Evolutionary conservation across 768 basidiomycete genomes (phyloP), one percentile per base, ranked within the genome.

Genomic region (Mycena maculata): DNA sequence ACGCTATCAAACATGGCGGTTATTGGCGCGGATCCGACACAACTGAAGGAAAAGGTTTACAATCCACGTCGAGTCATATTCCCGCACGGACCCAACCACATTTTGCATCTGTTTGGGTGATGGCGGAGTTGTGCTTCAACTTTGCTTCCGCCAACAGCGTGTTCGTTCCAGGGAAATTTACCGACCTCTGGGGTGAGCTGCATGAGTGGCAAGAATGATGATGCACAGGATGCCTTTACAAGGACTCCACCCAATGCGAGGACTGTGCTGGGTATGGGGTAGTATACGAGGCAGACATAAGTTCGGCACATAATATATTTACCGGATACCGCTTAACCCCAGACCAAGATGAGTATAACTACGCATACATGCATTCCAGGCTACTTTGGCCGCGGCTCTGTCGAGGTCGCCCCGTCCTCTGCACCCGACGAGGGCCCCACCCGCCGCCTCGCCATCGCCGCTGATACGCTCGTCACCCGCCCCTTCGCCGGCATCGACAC

Each of bases 401-500:
- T 89, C 64, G 88, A 89, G 63, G 82, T 92, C 13, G 77, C 77
- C 1, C 77, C 85, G 0, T 74, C 83, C 33, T 70, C 72, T 0
- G 64, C 71, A 6, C 77, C 80, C 3, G 88, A 87, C 55, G 87
- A 91, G 64, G 85, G 87, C 5, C 82, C 82, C 47, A 81, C 84
- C 10, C 90, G 92, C 41, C 85, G 93, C 28, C 77, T 86, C 13
- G 83, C 86, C 1, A 84, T 88, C 38, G 78, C 83, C 1, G 79
- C 86, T 23, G 88, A 92, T 69, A 76, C 63, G 11, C 85, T 94
- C 23, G 83, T 92, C 23, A 86, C 83, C 0, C 87, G 82, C 71
- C 93, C 92, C 3, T 80, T 87, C 61, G 90, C 90, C 57, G 94
- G 93, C 44, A 85, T 98, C 63, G 85, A 92, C 70, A 94, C 94